Percentiles rank a stretch among this genome's conserved stretches.
phyloP scores from a whole-genome alignment of 1,284 basidiomycete species.

The Pterulicium gracile region DNA sequence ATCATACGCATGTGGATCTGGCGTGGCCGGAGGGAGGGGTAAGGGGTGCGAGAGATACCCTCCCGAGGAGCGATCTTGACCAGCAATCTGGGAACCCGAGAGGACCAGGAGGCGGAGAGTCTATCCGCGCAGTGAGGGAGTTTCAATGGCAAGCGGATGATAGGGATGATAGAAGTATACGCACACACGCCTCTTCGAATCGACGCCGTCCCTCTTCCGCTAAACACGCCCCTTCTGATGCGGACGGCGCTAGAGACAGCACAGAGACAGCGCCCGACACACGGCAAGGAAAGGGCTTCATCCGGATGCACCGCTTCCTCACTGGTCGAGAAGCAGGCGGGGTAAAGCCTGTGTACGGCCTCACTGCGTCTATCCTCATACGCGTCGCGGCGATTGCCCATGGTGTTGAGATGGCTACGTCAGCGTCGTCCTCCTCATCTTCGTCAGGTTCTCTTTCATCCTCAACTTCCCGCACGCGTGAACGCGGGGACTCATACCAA shows the following conservation, averaged over 20 bases:
- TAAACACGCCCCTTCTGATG: not conserved
- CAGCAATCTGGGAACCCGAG: too few species aligned
- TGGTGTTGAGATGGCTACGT: too few species aligned
- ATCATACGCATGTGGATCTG: constrained; percentile 55
- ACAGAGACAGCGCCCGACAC: not conserved
- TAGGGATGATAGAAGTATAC: not conserved
- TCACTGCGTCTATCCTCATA: constrained; percentile 64
- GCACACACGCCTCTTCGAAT: not conserved
- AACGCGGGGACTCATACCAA: not conserved
- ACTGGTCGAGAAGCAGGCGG: constrained; percentile 75
- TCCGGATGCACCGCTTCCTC: constrained; percentile 38
- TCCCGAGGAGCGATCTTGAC: too few species aligned
- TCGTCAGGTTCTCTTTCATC: not conserved
- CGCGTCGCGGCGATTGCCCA: too few species aligned
- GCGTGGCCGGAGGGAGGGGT: constrained; percentile 25
- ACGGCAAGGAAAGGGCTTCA: constrained; percentile 19
- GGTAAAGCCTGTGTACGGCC: constrained; percentile 73
- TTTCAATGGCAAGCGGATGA: not conserved
- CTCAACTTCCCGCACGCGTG: not conserved
- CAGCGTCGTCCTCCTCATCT: not conserved
- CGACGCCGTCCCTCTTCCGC: not conserved
- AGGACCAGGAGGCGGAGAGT: not conserved
- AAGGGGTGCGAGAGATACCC: too few species aligned
- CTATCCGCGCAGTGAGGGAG: too few species aligned
- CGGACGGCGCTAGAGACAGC: too few species aligned